Evolutionary conservation across 805 yeast genomes (phyloP).

Genomic region (Kodamaea kakaduensis): DNA sequence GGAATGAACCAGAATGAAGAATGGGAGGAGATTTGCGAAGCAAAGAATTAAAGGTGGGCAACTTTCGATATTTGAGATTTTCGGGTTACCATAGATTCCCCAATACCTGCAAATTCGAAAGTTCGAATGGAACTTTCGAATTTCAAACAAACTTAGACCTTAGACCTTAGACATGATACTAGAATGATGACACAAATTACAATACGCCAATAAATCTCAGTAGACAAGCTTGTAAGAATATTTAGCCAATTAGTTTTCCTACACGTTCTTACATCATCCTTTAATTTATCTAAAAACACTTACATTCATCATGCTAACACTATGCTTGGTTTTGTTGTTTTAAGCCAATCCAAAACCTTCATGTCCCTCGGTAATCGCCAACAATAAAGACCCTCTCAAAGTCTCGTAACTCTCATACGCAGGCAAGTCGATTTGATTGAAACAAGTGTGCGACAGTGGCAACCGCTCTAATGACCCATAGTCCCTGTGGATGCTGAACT

Average conservation of each 20-base stretch:
- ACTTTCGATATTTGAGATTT: too few species aligned
- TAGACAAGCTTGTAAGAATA: too few species aligned
- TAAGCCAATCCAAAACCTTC: conserved; percentile 91
- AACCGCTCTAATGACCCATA: conserved; percentile 80
- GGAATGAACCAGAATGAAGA: conserved; percentile 8
- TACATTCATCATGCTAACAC: background rate
- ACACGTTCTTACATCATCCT: background rate
- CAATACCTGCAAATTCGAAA: too few species aligned
- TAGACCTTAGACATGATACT: too few species aligned
- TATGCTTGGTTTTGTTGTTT: background rate
- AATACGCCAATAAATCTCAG: too few species aligned
- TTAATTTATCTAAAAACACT: background rate
- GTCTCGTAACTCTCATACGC: conserved; percentile 88
- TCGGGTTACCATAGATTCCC: too few species aligned
- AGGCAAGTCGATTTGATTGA: conserved; percentile 91
- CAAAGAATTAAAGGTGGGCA: too few species aligned
- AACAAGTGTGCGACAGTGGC: conserved; percentile 96
- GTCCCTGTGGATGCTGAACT: conserved; percentile 86
- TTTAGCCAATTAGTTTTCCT: too few species aligned
- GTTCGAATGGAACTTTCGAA: too few species aligned
- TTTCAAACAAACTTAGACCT: too few species aligned
- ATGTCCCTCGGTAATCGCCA: conserved; percentile 91
- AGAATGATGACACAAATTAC: too few species aligned
- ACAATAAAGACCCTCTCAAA: conserved; percentile 69
- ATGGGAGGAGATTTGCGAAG: conserved; percentile 10